Conservation (phyloP, 2,329 filamentous ascomycete species). For the Orbilia quercus region DNA sequence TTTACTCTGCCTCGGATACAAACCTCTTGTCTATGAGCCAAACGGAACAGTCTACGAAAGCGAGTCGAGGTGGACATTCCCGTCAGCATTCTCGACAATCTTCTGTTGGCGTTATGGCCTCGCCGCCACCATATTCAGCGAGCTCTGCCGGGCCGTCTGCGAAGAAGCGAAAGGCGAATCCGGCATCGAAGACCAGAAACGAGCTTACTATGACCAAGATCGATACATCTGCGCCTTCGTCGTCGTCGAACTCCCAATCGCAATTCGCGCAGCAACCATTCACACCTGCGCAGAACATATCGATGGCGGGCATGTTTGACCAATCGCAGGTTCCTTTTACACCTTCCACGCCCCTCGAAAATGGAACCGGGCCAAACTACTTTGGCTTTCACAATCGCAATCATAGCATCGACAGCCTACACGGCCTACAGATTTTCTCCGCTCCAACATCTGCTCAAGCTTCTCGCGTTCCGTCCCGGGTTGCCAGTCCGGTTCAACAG, state of each 20-base stretch:
- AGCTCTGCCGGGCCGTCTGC: slow-evolving; percentile 73
- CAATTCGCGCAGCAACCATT: slow-evolving; percentile 68
- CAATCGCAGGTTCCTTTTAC: slow-evolving; percentile 58
- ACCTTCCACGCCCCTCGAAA: slow-evolving; percentile 69
- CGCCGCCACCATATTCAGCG: slow-evolving; percentile 66
- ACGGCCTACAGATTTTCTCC: slow-evolving; percentile 75
- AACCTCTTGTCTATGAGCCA: slow-evolving; percentile 61
- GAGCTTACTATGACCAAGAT: slow-evolving; percentile 84
- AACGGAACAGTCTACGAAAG: slow-evolving; percentile 62
- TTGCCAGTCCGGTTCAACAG: slow-evolving; percentile 49
- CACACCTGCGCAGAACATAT: slow-evolving; percentile 66
- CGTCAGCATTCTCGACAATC: slow-evolving; percentile 60
- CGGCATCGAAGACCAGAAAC: slow-evolving; percentile 75
- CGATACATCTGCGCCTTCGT: slow-evolving; percentile 68
- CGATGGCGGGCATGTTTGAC: slow-evolving; percentile 64
- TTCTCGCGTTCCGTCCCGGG: slow-evolving; percentile 73
- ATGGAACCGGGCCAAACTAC: slow-evolving; percentile 69
- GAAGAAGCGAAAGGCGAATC: slow-evolving; percentile 85
- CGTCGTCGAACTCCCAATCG: slow-evolving; percentile 62
- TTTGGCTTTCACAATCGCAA: slow-evolving; percentile 71
- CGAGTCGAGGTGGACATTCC: slow-evolving; percentile 32
- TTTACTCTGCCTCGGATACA: slow-evolving; percentile 54
- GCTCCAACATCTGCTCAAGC: slow-evolving; percentile 77
- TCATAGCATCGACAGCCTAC: slow-evolving; percentile 74
- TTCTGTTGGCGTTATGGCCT: slow-evolving; percentile 50